These are phyloP conservation scores for Murraya koenigii DNA, from an alignment of 345 rosid genomes.

Conservation along the genomic window DNA sequence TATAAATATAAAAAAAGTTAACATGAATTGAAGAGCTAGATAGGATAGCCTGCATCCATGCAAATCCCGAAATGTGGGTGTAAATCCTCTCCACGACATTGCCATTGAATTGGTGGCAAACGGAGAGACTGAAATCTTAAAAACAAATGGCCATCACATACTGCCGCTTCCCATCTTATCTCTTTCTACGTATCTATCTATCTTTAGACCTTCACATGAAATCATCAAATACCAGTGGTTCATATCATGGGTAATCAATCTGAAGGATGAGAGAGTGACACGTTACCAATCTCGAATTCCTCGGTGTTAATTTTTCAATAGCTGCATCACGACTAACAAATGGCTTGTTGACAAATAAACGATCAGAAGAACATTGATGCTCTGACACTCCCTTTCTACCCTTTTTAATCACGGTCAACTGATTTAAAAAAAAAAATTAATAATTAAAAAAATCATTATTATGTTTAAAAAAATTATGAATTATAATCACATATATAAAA, in stretches of 20 bases:
- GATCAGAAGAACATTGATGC: constrained; percentile 13
- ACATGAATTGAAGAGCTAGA: not conserved
- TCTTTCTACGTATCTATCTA: not conserved
- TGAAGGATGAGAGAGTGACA: constrained; percentile 19
- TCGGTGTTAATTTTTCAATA: too few relatives aligned
- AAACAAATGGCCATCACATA: constrained; percentile 30
- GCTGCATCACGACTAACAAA: not conserved
- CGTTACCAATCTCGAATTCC: not conserved
- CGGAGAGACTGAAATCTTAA: constrained; percentile 27
- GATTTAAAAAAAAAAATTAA: too few relatives aligned
- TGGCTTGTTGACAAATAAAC: constrained; percentile 9
- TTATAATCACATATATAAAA: too few relatives aligned
- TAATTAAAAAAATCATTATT: too few relatives aligned
- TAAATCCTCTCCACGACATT: constrained; percentile 8
- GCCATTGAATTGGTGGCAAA: constrained; percentile 23
- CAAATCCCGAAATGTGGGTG: constrained; percentile 7
- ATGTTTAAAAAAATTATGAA: too few relatives aligned
- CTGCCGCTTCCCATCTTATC: constrained; percentile 21
- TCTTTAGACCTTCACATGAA: not conserved
- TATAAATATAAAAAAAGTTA: not conserved
- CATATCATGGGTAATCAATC: not conserved
- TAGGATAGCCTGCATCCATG: not conserved
- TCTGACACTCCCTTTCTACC: not conserved
- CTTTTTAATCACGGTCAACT: too few relatives aligned
- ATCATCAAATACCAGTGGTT: not conserved